Conservation (phyloP, 441 rosid genomes). For the Pelargonium cotyledonis region DNA sequence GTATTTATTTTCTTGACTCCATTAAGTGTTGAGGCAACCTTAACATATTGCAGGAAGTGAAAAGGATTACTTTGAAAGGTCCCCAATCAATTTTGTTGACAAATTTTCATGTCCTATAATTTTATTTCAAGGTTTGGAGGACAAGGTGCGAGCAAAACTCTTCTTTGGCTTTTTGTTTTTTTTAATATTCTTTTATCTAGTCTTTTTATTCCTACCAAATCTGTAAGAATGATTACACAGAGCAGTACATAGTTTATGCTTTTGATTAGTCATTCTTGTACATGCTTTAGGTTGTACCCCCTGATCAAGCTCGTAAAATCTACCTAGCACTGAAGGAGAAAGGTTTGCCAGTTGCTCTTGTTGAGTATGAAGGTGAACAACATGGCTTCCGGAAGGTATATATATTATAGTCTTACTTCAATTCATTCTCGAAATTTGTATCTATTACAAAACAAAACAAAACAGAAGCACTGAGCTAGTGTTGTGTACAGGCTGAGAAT, state of each 20-base stretch:
- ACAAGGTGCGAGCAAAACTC: conserved; percentile 47
- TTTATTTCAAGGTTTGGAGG: conserved; percentile 88
- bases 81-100: conserved; percentile 75
- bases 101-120: conserved; percentile 85
- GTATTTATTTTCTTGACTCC: neutral
- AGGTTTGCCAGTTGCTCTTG: conserved; percentile 83
- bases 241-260: neutral
- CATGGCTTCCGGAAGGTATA: conserved; percentile 88
- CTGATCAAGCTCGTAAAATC: conserved; percentile 76
- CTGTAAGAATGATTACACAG: neutral
- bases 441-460: neutral
- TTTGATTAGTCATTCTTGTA: neutral
- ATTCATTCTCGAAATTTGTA: conserved; percentile 4
- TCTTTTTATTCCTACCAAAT: neutral
- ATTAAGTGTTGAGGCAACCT: conserved; percentile 14
- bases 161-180: neutral
- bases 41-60: conserved; percentile 48
- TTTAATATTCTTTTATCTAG: neutral
- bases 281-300: conserved; percentile 61
- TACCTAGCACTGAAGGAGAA: conserved; percentile 68
- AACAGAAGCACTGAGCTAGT: conserved; percentile 6
- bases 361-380: conserved; percentile 87
- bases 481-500: conserved; percentile 60
- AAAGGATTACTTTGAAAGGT: conserved; percentile 56
- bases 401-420: neutral